A percentile compares a stretch with the other conserved stretches of the same genome.
Evolutionary conservation across 371 early-diverging fungal genomes (phyloP).

Genomic region (Batkoa obscura): DNA sequence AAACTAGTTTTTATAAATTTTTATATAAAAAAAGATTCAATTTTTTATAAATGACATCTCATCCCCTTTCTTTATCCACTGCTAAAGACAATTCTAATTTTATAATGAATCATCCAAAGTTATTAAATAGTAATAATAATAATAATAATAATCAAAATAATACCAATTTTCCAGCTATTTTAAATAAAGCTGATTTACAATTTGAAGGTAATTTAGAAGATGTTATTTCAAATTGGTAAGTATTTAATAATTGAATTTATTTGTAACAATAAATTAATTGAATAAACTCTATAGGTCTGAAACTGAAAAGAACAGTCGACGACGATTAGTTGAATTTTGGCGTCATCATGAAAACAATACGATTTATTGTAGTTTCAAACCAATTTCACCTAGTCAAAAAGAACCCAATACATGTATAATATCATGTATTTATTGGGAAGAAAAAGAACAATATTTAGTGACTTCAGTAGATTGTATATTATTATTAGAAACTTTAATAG

Average conservation of each 20-base stretch:
- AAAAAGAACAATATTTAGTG: conserved; percentile 47
- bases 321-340: conserved; percentile 58
- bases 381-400: conserved; percentile 27
- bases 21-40: too few species aligned
- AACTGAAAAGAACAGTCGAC: conserved; percentile 36
- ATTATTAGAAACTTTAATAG: conserved; percentile 48
- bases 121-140: too few species aligned
- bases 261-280: too few species aligned
- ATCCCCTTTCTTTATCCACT: too few species aligned
- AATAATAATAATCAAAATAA: too few species aligned
- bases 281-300: conserved; percentile 13
- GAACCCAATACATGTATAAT: conserved; percentile 40
- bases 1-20: too few species aligned
- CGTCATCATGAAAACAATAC: conserved; percentile 34
- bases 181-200: conserved; percentile 38
- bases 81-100: too few species aligned
- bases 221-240: conserved; percentile 29
- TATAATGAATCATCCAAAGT: too few species aligned
- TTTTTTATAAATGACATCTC: too few species aligned
- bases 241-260: background rate
- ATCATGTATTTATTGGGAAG: conserved; percentile 68
- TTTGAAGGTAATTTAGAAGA: conserved; percentile 39
- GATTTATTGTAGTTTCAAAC: conserved; percentile 37
- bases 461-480: conserved; percentile 66
- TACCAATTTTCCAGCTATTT: conserved; percentile 19